Evolutionary conservation across 768 basidiomycete species (phyloP).

Genomic region (Chalciporus chontae): DNA sequence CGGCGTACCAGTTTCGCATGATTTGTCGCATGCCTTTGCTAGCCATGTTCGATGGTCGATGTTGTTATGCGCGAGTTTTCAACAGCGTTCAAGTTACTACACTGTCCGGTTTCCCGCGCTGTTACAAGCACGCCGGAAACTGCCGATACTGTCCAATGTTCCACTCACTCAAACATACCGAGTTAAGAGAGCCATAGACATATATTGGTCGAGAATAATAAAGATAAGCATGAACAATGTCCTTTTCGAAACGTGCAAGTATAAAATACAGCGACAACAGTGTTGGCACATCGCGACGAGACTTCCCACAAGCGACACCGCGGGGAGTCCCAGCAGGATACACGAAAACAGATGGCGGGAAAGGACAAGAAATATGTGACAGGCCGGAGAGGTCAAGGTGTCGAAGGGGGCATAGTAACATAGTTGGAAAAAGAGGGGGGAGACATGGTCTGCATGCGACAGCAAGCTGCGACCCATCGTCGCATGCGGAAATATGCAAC

Average conservation of each 20-base stretch:
- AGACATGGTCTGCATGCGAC: slow-evolving; percentile 10
- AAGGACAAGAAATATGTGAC: slow-evolving; percentile 20
- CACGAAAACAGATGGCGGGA: not conserved
- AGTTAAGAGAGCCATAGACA: slow-evolving; percentile 17
- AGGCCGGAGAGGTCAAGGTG: slow-evolving; percentile 5
- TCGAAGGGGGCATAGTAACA: slow-evolving; percentile 21
- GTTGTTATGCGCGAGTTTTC: not conserved
- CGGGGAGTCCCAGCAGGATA: slow-evolving; percentile 5
- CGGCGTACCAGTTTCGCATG: slow-evolving; percentile 43
- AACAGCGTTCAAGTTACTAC: not conserved
- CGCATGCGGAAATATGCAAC: slow-evolving; percentile 1
- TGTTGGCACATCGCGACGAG: slow-evolving; percentile 23
- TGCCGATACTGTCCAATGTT: slow-evolving; percentile 6
- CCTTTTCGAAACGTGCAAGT: slow-evolving; percentile 16
- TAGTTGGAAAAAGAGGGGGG: slow-evolving; percentile 7
- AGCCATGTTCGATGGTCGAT: slow-evolving; percentile 21
- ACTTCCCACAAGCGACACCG: slow-evolving; percentile 10
- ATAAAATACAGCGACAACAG: slow-evolving; percentile 32
- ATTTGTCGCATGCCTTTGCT: slow-evolving; percentile 23
- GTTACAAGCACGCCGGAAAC: too few relatives aligned
- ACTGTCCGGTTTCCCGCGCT: not conserved
- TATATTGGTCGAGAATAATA: slow-evolving; percentile 14
- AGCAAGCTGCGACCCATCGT: slow-evolving; percentile 3
- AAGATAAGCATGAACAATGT: slow-evolving; percentile 28
- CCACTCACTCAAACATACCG: not conserved